Percentiles rank a stretch among this genome's conserved stretches.
Conservation (phyloP, 257 asterid species). For the Solanum gracilifrons region DNA sequence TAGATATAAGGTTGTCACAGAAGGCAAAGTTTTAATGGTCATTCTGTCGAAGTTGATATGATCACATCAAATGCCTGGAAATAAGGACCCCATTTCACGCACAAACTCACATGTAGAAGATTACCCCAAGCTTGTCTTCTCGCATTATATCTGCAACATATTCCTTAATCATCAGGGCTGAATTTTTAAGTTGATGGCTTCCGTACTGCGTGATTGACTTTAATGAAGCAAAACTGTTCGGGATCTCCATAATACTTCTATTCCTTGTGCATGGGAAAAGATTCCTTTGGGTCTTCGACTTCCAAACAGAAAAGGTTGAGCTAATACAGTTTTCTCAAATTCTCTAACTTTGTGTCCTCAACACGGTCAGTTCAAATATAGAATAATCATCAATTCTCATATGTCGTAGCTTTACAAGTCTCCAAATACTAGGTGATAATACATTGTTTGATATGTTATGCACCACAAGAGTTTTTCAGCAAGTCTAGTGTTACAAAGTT, state of each 20-base stretch:
- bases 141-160: background rate
- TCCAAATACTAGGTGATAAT: background rate
- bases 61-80: background rate
- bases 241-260: background rate
- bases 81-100: background rate
- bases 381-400: background rate
- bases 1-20: too few species aligned
- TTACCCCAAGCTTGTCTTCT: background rate
- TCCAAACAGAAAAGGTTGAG: background rate
- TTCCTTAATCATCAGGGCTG: background rate
- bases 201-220: background rate
- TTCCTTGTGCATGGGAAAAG: background rate
- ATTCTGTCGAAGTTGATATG: background rate
- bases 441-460: background rate
- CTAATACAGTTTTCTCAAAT: background rate
- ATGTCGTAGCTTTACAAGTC: background rate
- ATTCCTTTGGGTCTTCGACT: background rate
- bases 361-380: background rate
- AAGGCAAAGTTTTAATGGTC: background rate
- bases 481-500: background rate
- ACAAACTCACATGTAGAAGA: background rate
- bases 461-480: background rate
- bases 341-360: background rate
- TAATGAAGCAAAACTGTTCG: background rate
- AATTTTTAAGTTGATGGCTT: background rate